Conservation (phyloP, 768 basidiomycete genomes). For the Boletus reticulatus region DNA sequence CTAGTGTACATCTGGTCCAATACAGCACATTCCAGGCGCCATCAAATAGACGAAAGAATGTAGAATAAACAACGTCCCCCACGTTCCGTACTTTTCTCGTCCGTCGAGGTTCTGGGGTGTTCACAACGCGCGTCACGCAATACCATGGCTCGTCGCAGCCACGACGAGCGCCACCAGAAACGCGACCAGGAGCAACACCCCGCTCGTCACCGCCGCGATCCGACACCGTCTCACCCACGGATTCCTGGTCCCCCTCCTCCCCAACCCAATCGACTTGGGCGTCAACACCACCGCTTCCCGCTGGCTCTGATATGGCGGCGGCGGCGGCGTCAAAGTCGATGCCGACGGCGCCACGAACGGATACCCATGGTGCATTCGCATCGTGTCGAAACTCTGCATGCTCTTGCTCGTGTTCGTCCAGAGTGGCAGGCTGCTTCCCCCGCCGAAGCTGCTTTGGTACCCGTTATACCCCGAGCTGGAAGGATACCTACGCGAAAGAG, state of each 20-base stretch:
- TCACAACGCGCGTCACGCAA: too few relatives aligned
- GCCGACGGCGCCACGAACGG: constrained; percentile 58
- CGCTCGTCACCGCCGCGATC: constrained; percentile 61
- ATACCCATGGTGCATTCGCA: constrained; percentile 48
- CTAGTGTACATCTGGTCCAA: constrained; percentile 1
- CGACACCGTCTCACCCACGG: constrained; percentile 47
- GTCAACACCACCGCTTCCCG: constrained; percentile 18
- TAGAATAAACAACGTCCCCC: background rate
- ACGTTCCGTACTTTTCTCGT: background rate
- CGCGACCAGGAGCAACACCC: constrained; percentile 43
- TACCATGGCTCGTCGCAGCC: background rate
- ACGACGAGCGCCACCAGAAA: constrained; percentile 52
- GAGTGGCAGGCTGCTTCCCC: constrained; percentile 35
- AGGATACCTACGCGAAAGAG: constrained; percentile 13
- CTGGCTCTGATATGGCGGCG: constrained; percentile 21
- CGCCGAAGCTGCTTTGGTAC: constrained; percentile 34
- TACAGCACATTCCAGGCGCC: background rate
- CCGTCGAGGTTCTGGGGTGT: too few relatives aligned
- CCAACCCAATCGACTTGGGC: constrained; percentile 13
- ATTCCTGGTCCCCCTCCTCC: constrained; percentile 24
- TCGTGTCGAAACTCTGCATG: constrained; percentile 43
- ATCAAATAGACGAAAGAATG: background rate
- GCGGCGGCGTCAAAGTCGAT: constrained; percentile 30
- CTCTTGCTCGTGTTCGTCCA: constrained; percentile 40
- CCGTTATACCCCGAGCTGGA: background rate